phyloP scores from a whole-genome alignment of 2,329 filamentous ascomycete genomes.

The Zasmidium citrigriseum region DNA sequence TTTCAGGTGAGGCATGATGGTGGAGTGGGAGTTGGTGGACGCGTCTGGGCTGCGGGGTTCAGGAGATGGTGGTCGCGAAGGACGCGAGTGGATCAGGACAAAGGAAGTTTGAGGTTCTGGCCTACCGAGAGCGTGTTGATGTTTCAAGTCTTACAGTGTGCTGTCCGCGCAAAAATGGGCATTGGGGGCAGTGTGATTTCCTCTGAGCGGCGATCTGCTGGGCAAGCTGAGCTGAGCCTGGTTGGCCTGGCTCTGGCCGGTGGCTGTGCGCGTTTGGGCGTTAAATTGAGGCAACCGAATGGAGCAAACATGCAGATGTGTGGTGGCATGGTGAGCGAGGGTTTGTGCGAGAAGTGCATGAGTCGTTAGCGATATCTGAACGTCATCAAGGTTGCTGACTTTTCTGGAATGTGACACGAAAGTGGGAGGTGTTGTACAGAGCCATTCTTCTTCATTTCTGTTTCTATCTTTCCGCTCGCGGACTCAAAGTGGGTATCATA shows the following conservation, averaged over 20 bases:
- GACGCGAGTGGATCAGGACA: not conserved
- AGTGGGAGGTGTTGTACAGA: not conserved
- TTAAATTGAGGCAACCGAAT: not conserved
- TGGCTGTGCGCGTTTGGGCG: not conserved
- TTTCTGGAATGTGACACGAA: not conserved
- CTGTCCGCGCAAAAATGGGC: not conserved
- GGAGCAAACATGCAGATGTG: too few species aligned
- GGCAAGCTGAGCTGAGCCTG: not conserved
- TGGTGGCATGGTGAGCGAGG: not conserved
- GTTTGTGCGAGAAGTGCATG: not conserved
- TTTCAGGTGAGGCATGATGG: slow-evolving; percentile 57
- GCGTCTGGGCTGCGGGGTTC: not conserved
- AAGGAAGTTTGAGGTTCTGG: not conserved
- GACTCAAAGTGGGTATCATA: slow-evolving; percentile 7
- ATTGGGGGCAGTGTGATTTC: not conserved
- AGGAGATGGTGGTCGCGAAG: not conserved
- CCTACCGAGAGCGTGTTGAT: not conserved
- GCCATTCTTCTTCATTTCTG: not conserved
- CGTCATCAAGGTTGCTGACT: not conserved
- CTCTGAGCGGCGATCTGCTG: not conserved
- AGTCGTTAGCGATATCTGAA: too few species aligned
- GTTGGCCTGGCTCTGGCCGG: too few species aligned
- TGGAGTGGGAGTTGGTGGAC: not conserved
- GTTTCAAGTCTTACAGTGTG: not conserved
- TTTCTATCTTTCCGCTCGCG: not conserved